Evolutionary conservation across 129 eudicot genomes (phyloP).

Genomic region (Flaveria brownii): DNA sequence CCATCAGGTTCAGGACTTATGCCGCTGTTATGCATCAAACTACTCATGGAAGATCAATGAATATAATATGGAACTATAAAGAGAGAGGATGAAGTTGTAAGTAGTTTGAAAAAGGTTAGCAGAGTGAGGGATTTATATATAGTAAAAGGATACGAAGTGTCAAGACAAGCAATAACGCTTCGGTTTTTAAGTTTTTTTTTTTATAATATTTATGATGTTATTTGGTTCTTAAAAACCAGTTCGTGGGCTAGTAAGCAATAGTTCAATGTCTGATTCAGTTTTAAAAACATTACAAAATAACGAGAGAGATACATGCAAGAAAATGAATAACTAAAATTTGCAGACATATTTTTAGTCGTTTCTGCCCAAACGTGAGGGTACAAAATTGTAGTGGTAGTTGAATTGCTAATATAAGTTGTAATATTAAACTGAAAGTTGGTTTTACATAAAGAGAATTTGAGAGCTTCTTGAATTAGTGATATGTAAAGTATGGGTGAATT

Average conservation of each 20-base stretch:
- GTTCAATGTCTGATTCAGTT: too few relatives aligned
- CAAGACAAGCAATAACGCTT: conserved; percentile 3
- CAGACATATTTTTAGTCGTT: too few relatives aligned
- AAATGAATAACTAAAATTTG: too few relatives aligned
- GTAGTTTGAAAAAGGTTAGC: conserved; percentile 9
- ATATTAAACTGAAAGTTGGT: neutral
- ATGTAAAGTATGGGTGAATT: neutral
- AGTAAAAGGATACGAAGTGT: conserved; percentile 19
- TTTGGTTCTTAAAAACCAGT: too few relatives aligned
- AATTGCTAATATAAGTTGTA: neutral
- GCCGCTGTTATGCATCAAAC: conserved; percentile 26
- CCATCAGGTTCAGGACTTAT: conserved; percentile 32
- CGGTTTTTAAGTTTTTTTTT: too few relatives aligned
- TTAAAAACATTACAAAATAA: too few relatives aligned
- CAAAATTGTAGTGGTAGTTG: too few relatives aligned
- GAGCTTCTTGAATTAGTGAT: conserved; percentile 2
- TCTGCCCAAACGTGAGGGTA: too few relatives aligned
- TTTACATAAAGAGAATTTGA: neutral
- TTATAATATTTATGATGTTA: too few relatives aligned
- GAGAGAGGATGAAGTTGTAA: conserved; percentile 14
- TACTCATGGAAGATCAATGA: conserved; percentile 33
- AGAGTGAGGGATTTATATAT: conserved; percentile 8
- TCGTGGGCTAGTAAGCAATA: too few relatives aligned
- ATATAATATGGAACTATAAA: neutral
- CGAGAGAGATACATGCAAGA: too few relatives aligned